Conservation (phyloP, 2,329 filamentous ascomycete genomes). For the Penicillium sp. region DNA sequence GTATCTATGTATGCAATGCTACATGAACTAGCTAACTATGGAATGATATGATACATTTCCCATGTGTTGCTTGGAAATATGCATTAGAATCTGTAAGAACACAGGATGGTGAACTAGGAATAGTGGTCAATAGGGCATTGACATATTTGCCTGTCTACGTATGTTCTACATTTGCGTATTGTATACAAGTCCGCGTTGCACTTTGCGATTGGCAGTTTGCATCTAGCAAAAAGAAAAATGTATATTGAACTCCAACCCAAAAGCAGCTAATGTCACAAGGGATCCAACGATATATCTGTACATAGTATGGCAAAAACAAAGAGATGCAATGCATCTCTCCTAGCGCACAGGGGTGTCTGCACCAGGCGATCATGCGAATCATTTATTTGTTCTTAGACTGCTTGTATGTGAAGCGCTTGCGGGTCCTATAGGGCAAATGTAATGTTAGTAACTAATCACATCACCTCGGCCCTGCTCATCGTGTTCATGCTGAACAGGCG, state of each 20-base stretch:
- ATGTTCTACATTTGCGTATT: not conserved
- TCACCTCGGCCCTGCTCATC: not conserved
- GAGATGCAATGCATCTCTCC: constrained; percentile 6
- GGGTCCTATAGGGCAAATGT: constrained; percentile 51
- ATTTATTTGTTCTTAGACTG: constrained; percentile 67
- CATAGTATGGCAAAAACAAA: constrained; percentile 16
- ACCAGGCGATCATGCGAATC: constrained; percentile 1
- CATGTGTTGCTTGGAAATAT: too few relatives aligned
- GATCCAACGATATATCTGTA: constrained; percentile 27
- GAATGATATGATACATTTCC: constrained; percentile 1
- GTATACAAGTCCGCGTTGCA: not conserved
- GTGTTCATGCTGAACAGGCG: not conserved
- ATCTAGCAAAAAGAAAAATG: constrained; percentile 3
- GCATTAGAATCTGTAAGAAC: not conserved
- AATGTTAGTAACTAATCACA: not conserved
- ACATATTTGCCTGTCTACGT: not conserved
- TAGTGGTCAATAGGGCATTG: not conserved
- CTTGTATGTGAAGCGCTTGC: constrained; percentile 68
- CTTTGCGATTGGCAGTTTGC: not conserved
- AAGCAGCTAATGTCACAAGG: constrained; percentile 24
- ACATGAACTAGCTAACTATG: not conserved
- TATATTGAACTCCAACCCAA: constrained; percentile 27
- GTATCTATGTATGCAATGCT: not conserved
- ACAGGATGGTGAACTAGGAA: not conserved
- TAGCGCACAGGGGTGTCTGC: not conserved